Conservation (phyloP, 2,329 filamentous ascomycete species). For the Arachnomyces sp. region DNA sequence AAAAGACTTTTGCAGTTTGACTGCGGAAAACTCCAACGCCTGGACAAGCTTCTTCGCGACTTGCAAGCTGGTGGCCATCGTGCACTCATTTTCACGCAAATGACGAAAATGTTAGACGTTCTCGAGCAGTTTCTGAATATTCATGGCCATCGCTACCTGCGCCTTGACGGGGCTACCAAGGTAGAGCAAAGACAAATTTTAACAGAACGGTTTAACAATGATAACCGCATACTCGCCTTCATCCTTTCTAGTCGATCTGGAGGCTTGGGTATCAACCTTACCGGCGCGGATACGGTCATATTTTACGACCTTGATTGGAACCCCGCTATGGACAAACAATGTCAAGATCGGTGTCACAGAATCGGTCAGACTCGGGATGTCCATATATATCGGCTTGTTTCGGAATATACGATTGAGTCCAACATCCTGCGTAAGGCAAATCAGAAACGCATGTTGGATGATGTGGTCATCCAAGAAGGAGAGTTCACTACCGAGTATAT, state of each 20-base stretch:
- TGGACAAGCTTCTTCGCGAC: conserved; percentile 76
- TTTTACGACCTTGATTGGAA: conserved; percentile 99
- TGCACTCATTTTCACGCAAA: conserved; percentile 96
- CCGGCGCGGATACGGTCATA: conserved; percentile 92
- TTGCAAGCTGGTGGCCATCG: conserved; percentile 86
- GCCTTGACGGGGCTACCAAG: conserved; percentile 91
- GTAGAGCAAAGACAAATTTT: conserved; percentile 92
- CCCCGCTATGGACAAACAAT: conserved; percentile 98
- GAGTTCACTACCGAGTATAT: conserved; percentile 97
- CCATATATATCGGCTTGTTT: conserved; percentile 91
- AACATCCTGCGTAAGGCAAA: conserved; percentile 95
- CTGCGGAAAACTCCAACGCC: conserved; percentile 87
- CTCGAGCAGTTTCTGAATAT: conserved; percentile 97
- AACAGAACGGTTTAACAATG: conserved; percentile 94
- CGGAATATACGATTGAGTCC: conserved; percentile 91
- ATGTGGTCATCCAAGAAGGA: conserved; percentile 96
- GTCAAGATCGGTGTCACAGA: conserved; percentile 91
- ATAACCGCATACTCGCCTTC: conserved; percentile 85
- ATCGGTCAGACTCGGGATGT: conserved; percentile 97
- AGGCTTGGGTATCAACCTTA: conserved; percentile 91
- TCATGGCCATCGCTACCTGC: conserved; percentile 91
- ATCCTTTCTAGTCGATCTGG: conserved; percentile 92
- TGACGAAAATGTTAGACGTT: conserved; percentile 97
- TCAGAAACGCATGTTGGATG: conserved; percentile 95
- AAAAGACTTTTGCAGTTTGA: conserved; percentile 95